Evolutionary conservation across 1,284 basidiomycete genomes (phyloP).

Genomic region (Puccinia horiana): DNA sequence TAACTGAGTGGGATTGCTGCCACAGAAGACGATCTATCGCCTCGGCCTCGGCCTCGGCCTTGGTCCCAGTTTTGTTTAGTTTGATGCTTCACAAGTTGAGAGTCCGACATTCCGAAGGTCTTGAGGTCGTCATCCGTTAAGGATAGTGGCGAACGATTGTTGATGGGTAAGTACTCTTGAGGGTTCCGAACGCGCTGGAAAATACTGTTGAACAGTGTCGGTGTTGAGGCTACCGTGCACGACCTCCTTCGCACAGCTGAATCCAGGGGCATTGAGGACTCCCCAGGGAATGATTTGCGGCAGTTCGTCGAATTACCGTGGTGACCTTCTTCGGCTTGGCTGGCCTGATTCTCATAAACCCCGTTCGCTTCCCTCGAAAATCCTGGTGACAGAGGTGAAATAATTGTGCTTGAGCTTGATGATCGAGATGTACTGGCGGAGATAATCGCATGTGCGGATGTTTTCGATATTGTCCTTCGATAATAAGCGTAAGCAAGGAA

Average conservation of each 20-base stretch:
- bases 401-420: neutral
- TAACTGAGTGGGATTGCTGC: neutral
- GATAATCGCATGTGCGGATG: constrained; percentile 10
- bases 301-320: neutral
- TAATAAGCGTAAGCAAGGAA: neutral
- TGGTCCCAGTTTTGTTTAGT: constrained; percentile 9
- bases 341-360: neutral
- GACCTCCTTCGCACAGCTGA: neutral
- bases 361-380: neutral
- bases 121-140: constrained; percentile 15
- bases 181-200: constrained; percentile 26
- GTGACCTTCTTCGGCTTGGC: neutral
- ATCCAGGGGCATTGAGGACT: neutral
- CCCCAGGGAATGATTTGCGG: constrained; percentile 15
- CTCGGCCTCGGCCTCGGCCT: neutral
- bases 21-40: neutral
- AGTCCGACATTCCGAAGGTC: constrained; percentile 28
- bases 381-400: constrained; percentile 9
- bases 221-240: constrained; percentile 14
- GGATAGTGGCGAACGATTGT: neutral
- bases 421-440: constrained; percentile 15
- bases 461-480: neutral
- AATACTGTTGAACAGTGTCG: constrained; percentile 9
- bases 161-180: neutral
- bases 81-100: constrained; percentile 14